phyloP scores from a whole-genome alignment of 495 filamentous ascomycete species.

The Copromyces sp. region DNA sequence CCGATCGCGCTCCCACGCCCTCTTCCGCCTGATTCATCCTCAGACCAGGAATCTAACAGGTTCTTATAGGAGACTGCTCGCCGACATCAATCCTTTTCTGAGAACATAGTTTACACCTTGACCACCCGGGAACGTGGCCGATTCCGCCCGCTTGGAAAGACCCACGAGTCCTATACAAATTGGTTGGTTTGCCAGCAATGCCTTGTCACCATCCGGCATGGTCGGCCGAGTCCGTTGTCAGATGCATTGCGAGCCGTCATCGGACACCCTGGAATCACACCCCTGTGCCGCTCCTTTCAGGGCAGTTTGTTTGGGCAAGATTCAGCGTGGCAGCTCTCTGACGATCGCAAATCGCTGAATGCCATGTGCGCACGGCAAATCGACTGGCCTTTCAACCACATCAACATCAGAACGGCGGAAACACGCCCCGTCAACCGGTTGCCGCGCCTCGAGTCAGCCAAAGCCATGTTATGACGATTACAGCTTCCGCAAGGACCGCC shows the following conservation, averaged over 20 bases:
- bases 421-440: not conserved
- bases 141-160: not conserved
- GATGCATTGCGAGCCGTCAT: not conserved
- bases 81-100: not conserved
- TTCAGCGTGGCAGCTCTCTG: not conserved
- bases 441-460: not conserved
- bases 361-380: not conserved
- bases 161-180: not conserved
- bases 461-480: not conserved
- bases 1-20: not conserved
- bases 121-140: not conserved
- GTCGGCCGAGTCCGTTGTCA: not conserved
- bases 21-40: not conserved
- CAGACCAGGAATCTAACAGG: not conserved
- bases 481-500: slow-evolving; percentile 10
- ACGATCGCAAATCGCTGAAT: not conserved
- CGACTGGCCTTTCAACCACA: not conserved
- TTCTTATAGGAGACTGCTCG: not conserved
- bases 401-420: not conserved
- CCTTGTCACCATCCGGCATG: not conserved
- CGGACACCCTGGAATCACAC: not conserved
- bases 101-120: not conserved
- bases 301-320: not conserved
- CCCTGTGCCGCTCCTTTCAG: not conserved
- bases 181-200: not conserved